Evolutionary conservation across 2,329 filamentous ascomycete species (phyloP).

Genomic region (Hymenoscyphus fructigenus): DNA sequence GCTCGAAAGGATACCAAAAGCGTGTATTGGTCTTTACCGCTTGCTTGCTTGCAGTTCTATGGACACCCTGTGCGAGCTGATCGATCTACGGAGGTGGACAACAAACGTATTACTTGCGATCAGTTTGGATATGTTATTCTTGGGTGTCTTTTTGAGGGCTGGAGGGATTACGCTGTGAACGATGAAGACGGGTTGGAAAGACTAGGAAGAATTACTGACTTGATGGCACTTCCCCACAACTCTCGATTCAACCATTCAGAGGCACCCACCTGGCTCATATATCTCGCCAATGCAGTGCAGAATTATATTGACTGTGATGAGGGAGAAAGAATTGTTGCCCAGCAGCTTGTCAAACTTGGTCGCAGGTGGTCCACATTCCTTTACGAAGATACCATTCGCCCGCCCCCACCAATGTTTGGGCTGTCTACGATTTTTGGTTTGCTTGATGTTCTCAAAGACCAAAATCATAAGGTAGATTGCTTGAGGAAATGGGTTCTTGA

Average conservation of each 20-base stretch:
- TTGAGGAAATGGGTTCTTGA: not conserved
- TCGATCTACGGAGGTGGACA: slow-evolving; percentile 1
- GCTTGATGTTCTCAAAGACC: not conserved
- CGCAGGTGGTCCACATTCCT: slow-evolving; percentile 13
- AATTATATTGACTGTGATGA: slow-evolving; percentile 1
- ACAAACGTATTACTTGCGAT: not conserved
- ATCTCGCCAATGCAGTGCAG: not conserved
- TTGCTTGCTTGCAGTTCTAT: slow-evolving; percentile 16
- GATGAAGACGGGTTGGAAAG: slow-evolving; percentile 11
- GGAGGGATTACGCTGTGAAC: slow-evolving; percentile 5
- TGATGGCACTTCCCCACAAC: not conserved
- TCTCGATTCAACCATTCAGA: not conserved
- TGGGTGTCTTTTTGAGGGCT: slow-evolving; percentile 14
- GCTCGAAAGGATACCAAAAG: slow-evolving; percentile 10
- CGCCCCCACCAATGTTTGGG: slow-evolving; percentile 11
- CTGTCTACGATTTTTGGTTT: slow-evolving; percentile 5
- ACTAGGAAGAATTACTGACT: not conserved
- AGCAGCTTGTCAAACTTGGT: slow-evolving; percentile 15
- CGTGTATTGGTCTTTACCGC: slow-evolving; percentile 20
- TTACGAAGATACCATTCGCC: not conserved
- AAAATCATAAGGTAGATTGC: not conserved
- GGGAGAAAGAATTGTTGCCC: slow-evolving; percentile 2
- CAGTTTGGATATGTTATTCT: slow-evolving; percentile 10
- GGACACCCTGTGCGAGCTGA: slow-evolving; percentile 17
- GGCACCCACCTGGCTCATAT: slow-evolving; percentile 3